Conservation (phyloP, 139 green algal genomes). For the Yamagishiella unicocca region DNA sequence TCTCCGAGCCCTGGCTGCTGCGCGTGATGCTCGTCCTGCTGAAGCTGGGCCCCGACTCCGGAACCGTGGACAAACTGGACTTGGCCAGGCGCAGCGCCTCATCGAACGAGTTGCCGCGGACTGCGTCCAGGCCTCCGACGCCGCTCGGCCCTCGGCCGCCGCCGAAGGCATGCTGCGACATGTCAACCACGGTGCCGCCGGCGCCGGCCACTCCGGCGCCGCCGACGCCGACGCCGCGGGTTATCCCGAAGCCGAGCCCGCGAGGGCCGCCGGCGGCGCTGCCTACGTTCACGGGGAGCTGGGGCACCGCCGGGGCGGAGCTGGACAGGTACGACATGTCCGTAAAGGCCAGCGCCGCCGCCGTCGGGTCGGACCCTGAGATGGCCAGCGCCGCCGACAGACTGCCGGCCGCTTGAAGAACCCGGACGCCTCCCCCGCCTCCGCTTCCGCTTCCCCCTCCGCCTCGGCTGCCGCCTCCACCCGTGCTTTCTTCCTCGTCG, state of each 20-base stretch:
- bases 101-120: background rate
- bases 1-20: background rate
- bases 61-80: constrained; percentile 14
- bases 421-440: background rate
- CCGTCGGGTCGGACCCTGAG: background rate
- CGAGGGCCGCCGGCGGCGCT: background rate
- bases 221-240: background rate
- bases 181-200: background rate
- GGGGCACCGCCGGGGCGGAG: background rate
- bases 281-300: background rate
- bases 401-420: background rate
- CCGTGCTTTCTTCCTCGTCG: background rate
- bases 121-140: background rate
- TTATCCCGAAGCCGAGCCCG: background rate
- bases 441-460: background rate
- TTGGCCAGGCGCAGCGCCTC: constrained; percentile 8
- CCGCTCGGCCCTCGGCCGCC: background rate
- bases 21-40: background rate
- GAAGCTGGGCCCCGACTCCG: constrained; percentile 9
- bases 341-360: background rate
- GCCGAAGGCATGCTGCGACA: background rate
- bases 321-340: constrained; percentile 1
- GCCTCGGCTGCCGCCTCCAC: background rate
- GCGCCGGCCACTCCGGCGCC: background rate
- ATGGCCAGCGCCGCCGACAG: constrained; percentile 9